phyloP scores from a whole-genome alignment of 305 asterid species.

The Striga hermonthica region DNA sequence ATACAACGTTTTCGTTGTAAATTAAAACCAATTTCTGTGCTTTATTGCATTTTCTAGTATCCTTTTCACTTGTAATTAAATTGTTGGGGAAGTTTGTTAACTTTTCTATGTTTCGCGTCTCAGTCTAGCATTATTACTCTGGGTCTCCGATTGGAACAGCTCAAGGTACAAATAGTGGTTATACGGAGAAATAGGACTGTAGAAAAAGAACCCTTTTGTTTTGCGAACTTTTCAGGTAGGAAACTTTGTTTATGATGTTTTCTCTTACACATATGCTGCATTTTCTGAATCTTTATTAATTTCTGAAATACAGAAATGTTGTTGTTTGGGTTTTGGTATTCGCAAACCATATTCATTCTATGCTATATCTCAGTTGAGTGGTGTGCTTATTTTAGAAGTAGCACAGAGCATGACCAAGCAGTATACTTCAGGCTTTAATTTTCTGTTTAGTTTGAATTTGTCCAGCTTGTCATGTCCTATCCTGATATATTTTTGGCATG shows the following conservation, averaged over 20 bases:
- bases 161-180: conserved; percentile 8
- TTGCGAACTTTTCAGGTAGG: conserved; percentile 20
- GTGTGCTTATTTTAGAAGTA: neutral
- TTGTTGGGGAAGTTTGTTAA: conserved; percentile 12
- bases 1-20: conserved; percentile 8
- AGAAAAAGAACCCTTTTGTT: conserved; percentile 17
- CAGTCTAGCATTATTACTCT: neutral
- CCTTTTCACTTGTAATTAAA: conserved; percentile 6
- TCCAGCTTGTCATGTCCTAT: conserved; percentile 1
- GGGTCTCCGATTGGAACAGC: conserved; percentile 3
- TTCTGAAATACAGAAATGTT: neutral
- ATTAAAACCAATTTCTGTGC: neutral
- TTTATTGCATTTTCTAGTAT: conserved; percentile 8
- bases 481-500: neutral
- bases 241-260: neutral
- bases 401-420: neutral
- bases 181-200: conserved; percentile 8
- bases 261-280: neutral
- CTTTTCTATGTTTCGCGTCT: conserved; percentile 14
- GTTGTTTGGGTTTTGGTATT: neutral
- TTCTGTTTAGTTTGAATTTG: conserved; percentile 19
- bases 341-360: conserved; percentile 7
- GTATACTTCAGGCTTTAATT: conserved; percentile 12
- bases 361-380: conserved; percentile 15
- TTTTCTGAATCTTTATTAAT: neutral